Evolutionary conservation across 2,329 filamentous ascomycete genomes (phyloP), one percentile per base, ranked within the genome.

Genomic region (Colletotrichum horii): DNA sequence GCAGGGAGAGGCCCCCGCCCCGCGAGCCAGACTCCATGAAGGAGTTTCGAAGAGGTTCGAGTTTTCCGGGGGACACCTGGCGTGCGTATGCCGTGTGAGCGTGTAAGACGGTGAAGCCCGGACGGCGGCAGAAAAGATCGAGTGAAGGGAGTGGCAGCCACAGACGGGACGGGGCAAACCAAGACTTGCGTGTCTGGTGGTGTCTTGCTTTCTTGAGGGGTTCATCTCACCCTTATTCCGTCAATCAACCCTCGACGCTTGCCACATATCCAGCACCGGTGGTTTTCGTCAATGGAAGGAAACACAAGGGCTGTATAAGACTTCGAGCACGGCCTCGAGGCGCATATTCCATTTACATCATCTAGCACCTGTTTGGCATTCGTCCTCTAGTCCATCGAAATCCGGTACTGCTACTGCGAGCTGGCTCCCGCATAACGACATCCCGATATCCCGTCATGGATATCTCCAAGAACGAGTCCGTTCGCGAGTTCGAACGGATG

Each of bases 391-490:
- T 36, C 58, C n/a, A 52, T 55, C 66, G 34, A 60, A 22, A 19
- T 43, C 43, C 58, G 48, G 58, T 30, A 32, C 34, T 22, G 65
- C 60, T 26, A 24, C 66, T 43, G 60, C 52, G 66, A 62, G 71
- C 74, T 62, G 71, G 74, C 66, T 70, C 71, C 60, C 38, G 71
- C 60, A 62, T 19, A 66, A 9, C 60, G 19, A 74, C 28, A 34
- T 26, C 26, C 52, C 43, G 66, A 71, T 32, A 60, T 22, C 65
- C 22, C 67, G 28, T 22, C 58, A 78, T 79, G 77, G 75, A 79
- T 26, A 72, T 74, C 43, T 76, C 67, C 62, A 79, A 79, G 71
- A 71, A 78, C 28, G 76, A 80, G 43, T 73, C 74, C 12, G 66
- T 75, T 60, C 71, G 77, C 55, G 52, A 73, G 68, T 48, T 76